Evolutionary conservation across 345 rosid species (phyloP).

Genomic region (Populus pruinosa): DNA sequence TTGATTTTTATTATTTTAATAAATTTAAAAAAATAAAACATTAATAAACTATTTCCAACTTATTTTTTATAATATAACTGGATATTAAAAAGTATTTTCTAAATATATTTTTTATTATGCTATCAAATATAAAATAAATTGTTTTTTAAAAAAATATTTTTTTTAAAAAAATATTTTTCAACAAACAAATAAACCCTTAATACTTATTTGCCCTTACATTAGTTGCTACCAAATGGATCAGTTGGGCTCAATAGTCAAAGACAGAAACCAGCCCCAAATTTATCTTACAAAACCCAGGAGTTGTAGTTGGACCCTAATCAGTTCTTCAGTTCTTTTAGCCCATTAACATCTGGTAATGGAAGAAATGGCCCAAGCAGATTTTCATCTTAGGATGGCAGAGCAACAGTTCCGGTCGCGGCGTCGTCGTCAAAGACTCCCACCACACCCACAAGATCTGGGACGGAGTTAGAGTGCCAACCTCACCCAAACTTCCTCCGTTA

Average conservation of each 20-base stretch:
- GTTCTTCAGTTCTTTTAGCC: not conserved
- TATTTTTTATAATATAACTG: too few relatives aligned
- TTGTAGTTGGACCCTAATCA: not conserved
- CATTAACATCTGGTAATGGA: not conserved
- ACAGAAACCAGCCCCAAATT: not conserved
- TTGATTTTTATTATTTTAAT: too few relatives aligned
- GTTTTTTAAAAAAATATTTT: too few relatives aligned
- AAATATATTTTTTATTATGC: too few relatives aligned
- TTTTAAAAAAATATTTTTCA: too few relatives aligned
- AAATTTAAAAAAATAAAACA: too few relatives aligned
- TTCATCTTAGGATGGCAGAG: slow-evolving; percentile 92
- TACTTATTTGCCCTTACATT: too few relatives aligned
- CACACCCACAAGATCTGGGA: slow-evolving; percentile 58
- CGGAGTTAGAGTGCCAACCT: slow-evolving; percentile 50
- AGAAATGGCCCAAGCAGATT: slow-evolving; percentile 27
- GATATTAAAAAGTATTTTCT: too few relatives aligned
- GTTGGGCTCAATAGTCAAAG: not conserved
- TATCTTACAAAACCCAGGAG: not conserved
- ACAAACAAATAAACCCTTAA: too few relatives aligned
- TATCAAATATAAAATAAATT: too few relatives aligned
- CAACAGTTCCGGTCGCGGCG: slow-evolving; percentile 95
- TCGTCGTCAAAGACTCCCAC: slow-evolving; percentile 36
- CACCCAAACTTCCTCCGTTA: slow-evolving; percentile 59
- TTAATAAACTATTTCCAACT: too few relatives aligned
- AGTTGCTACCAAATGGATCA: not conserved